Evolutionary conservation across 169 alveolate species (phyloP), one percentile per base, ranked within the genome.

Genomic region (Cryptosporidium sp.): DNA sequence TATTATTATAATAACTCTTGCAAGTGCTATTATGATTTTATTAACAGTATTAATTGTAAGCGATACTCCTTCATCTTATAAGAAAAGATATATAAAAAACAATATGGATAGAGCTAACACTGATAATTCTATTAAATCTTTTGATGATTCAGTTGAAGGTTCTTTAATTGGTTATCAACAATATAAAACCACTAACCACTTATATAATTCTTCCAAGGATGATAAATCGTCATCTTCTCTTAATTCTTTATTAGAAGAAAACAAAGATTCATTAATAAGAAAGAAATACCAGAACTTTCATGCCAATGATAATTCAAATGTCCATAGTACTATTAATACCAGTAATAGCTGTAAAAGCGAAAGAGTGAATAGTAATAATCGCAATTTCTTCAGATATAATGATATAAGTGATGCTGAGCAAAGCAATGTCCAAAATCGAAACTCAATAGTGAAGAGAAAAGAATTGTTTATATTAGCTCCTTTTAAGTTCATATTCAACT

Each of bases 61-160:
- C n/a, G 89, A 80, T 18, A 42, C 53, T 56, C 75, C 89, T 16
- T 44, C 68, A 37, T 60, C 89, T 10, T 80, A 80, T 51, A 21
- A 58, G 48, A 65, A 60, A 39, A 80, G 75, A 31, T 62, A 73
- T 16, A 48, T 53, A 23, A 70, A 51, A 42, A 45, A 18, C 48
- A 70, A 45, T n/a, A 21, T 26, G 1, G 35, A 45, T 14, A 26
- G 33, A 26, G 37, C 14, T 23, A 56, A 56, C 5, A 56, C 67
- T 29, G 35, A 23, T 26, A 0, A 10, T 10, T 56, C 35, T 10
- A 4, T 56, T 21, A 21, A 21, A 26, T 56, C 67, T 26, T 8
- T 18, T 37, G 1, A 56, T 48, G 12, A 48, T 0, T 56, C 67
- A 56, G 8, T 9, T 8, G 35, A 56, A 0, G 35, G 12, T 9